Conservation (phyloP, 306 rosid species). For the Cyclanthera cordifolia region DNA sequence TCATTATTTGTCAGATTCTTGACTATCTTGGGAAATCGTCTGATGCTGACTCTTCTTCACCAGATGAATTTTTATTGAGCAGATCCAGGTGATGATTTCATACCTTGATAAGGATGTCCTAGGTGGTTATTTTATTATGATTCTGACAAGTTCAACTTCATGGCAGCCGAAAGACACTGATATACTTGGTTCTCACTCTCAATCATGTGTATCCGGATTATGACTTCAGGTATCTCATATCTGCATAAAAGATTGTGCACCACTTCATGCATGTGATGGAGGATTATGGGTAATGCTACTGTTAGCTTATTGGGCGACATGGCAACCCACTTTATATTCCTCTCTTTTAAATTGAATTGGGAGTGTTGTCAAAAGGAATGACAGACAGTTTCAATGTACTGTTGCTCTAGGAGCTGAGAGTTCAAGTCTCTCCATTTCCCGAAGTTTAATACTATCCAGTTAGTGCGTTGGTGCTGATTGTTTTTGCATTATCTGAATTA, state of each 20-base stretch:
- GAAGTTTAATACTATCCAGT: slow-evolving; percentile 25
- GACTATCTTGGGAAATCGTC: slow-evolving; percentile 80
- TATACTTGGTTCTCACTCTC: slow-evolving; percentile 82
- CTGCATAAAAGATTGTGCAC: slow-evolving; percentile 22
- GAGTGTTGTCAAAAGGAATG: slow-evolving; percentile 99
- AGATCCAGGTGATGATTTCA: slow-evolving; percentile 57
- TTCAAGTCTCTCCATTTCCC: slow-evolving; percentile 99
- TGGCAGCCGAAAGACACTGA: slow-evolving; percentile 91
- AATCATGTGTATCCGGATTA: slow-evolving; percentile 91
- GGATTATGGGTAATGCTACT: slow-evolving; percentile 98
- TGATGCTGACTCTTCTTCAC: slow-evolving; percentile 58
- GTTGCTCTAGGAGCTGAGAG: slow-evolving; percentile 99
- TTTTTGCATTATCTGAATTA: not conserved
- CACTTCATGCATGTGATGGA: slow-evolving; percentile 25
- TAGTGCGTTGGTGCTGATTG: slow-evolving; percentile 19
- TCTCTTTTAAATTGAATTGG: slow-evolving; percentile 39
- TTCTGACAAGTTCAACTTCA: slow-evolving; percentile 22
- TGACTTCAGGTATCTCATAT: slow-evolving; percentile 71
- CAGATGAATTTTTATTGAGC: slow-evolving; percentile 43
- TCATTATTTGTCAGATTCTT: slow-evolving; percentile 44
- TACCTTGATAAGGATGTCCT: slow-evolving; percentile 19
- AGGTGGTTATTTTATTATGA: slow-evolving; percentile 17
- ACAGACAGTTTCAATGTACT: slow-evolving; percentile 75
- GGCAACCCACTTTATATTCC: slow-evolving; percentile 92
- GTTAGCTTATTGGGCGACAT: slow-evolving; percentile 94